phyloP scores from a whole-genome alignment of 2,329 filamentous ascomycete species.

The Coniella vitis region DNA sequence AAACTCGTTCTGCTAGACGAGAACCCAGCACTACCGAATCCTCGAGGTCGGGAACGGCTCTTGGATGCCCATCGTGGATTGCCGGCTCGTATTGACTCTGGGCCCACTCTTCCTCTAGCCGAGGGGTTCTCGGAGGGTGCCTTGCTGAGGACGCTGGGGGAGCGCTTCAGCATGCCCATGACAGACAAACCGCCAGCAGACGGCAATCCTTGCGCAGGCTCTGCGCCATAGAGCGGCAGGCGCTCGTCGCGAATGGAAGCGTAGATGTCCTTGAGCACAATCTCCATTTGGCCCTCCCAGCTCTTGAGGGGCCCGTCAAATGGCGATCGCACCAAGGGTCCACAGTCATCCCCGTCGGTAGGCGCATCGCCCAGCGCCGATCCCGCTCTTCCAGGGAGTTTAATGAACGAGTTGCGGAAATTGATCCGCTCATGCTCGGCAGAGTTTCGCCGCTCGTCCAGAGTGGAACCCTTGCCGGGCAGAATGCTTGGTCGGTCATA shows the following conservation, averaged over 20 bases:
- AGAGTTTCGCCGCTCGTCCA: constrained; percentile 26
- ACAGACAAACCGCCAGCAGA: constrained; percentile 54
- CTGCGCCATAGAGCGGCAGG: constrained; percentile 77
- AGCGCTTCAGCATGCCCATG: constrained; percentile 71
- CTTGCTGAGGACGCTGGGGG: constrained; percentile 87
- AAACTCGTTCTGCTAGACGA: constrained; percentile 91
- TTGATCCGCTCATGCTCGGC: constrained; percentile 34
- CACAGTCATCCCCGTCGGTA: constrained; percentile 50
- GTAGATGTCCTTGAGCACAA: constrained; percentile 89
- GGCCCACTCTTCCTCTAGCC: constrained; percentile 56
- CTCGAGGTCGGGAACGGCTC: constrained; percentile 70
- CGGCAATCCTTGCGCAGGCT: constrained; percentile 43
- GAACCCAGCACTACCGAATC: constrained; percentile 72
- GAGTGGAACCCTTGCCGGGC: constrained; percentile 30
- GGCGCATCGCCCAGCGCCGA: constrained; percentile 32
- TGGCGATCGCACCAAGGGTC: constrained; percentile 69
- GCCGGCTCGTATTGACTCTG: constrained; percentile 46
- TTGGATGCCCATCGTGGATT: constrained; percentile 77
- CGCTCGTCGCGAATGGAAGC: constrained; percentile 78
- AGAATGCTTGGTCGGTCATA: constrained; percentile 55
- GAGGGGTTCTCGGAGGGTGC: constrained; percentile 77
- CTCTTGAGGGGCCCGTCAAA: constrained; percentile 69
- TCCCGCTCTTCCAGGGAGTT: constrained; percentile 40
- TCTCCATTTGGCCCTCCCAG: constrained; percentile 86
- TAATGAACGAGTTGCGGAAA: constrained; percentile 40